Evolutionary conservation across 495 filamentous ascomycete species (phyloP), one percentile per base, ranked within the genome.

Genomic region (Endocarpon pusillum): DNA sequence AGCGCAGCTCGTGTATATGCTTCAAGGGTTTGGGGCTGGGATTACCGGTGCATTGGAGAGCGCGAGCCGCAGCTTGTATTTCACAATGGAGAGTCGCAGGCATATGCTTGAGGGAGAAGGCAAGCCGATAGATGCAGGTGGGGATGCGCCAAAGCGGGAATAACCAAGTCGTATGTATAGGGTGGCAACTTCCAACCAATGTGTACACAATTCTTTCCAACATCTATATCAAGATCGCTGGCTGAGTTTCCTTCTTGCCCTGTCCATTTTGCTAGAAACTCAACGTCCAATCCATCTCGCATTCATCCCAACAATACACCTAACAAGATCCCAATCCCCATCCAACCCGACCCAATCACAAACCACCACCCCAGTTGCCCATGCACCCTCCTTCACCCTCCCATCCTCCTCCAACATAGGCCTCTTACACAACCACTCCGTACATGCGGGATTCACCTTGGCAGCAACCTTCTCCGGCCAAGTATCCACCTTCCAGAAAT

Each of bases 391-490:
- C 43, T 12, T 52, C 39, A 45, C 63, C 50, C 57, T 56, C 53
- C 44, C 56, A 51, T 36, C 35, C n/a, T n/a, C n/a, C n/a, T n/a
- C n/a, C n/a, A n/a, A n/a, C 35, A 61, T 66, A 44, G 89, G 81
- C 11, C 61, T 66, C 45, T 69, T 54, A 42, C 82, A 89, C 27
- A 94, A 53, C 55, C 78, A 81, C 33, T 83, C 73, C 25, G 81
- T 66, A 19, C 81, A 66, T n/a, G 73, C 77, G n/a, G 89, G 81
- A 57, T 97, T 97, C 15, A 92, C 61, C 61, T 81, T 87, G 20
- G 71, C 73, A n/a, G 87, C 86, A 46, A 96, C 78, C 57, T 68
- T 78, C 49, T 94, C 87, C 6, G 89, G 89, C 89, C 89, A 97
- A 46, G 81, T 92, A 34, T 73, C 71, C 0, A 75, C 57, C 43